These are phyloP conservation scores for Dichotomopilus funicola DNA, from an alignment of 2,329 filamentous ascomycete genomes.

Conservation along the genomic window DNA sequence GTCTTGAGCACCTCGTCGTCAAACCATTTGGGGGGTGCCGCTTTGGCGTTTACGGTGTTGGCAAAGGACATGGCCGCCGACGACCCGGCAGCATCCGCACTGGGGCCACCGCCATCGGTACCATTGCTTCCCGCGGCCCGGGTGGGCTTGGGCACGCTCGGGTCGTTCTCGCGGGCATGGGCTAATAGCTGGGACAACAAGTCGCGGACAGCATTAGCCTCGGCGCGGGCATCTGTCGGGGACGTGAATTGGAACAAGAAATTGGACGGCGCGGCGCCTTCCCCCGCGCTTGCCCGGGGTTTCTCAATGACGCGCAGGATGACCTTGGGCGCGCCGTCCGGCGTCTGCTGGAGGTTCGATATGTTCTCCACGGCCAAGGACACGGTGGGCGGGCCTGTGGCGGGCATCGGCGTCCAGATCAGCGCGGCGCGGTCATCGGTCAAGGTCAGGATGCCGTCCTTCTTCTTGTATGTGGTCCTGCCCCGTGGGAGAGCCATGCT, in stretches of 20 bases:
- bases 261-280: slow-evolving; percentile 45
- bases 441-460: slow-evolving; percentile 77
- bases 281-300: slow-evolving; percentile 39
- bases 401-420: slow-evolving; percentile 70
- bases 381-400: slow-evolving; percentile 57
- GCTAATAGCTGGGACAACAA: slow-evolving; percentile 72
- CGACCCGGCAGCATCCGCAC: slow-evolving; percentile 21
- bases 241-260: slow-evolving; percentile 91
- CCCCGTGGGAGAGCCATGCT: slow-evolving; percentile 46
- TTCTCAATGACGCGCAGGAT: slow-evolving; percentile 90
- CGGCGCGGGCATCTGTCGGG: slow-evolving; percentile 62
- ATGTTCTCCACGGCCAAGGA: slow-evolving; percentile 69
- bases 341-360: slow-evolving; percentile 92
- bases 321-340: slow-evolving; percentile 78
- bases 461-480: slow-evolving; percentile 84
- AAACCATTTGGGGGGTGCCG: slow-evolving; percentile 58
- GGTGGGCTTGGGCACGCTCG: slow-evolving; percentile 43
- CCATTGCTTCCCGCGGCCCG: slow-evolving; percentile 28
- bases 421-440: slow-evolving; percentile 66
- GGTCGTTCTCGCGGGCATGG: slow-evolving; percentile 53
- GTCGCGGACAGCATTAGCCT: slow-evolving; percentile 82
- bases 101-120: slow-evolving; percentile 19
- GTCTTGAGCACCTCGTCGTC: slow-evolving; percentile 71
- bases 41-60: slow-evolving; percentile 53
- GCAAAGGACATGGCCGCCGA: slow-evolving; percentile 74